Evolutionary conservation across 2,329 filamentous ascomycete genomes (phyloP), one percentile per base, ranked within the genome.

Genomic region (Dothiorella sarmentorum): DNA sequence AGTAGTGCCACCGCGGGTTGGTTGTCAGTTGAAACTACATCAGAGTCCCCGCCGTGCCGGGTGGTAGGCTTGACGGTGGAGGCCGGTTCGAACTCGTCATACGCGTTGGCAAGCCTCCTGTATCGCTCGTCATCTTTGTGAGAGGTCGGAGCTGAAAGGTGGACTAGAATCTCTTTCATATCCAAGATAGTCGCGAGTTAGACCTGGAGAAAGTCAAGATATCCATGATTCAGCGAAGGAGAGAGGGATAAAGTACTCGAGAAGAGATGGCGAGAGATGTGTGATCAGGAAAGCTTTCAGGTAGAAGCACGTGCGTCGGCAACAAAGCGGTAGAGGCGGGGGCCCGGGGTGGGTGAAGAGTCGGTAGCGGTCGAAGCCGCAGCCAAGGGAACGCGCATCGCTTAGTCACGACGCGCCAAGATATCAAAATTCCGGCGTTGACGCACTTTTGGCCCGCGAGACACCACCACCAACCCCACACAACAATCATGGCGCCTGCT

Each of bases 81-180:
- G 45, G 40, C 49, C 38, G 51, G 22, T 43, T 71, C 63, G 57
- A 78, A 77, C 22, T 63, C 62, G n/a, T 67, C 57, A 64, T 80
- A 80, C 10, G 73, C 71, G 24, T 68, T 63, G 11, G 75, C 75
- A 60, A 78, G 66, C 42, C 69, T 68, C 45, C 67, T 69, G 60
- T 73, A 77, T 4, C 69, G 61, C 35, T 76, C 70, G 67, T 80
- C 78, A 60, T 75, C 71, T 37, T 69, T 67, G 27, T 67, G 69
- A 35, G 70, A 74, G 7, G 73, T 71, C 7, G 76, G 68, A 6
- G 77, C 73, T 60, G 76, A 76, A 38, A 77, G 73, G 64, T 80
- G 78, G 31, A 76, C 73, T 29, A 78, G 69, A 26, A 80, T 68
- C 60, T 78, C 73, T 60, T 77, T 72, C 65, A 75, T 70, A 58